phyloP scores from a whole-genome alignment of 2,329 filamentous ascomycete species.

The Claviceps humidiphila region DNA sequence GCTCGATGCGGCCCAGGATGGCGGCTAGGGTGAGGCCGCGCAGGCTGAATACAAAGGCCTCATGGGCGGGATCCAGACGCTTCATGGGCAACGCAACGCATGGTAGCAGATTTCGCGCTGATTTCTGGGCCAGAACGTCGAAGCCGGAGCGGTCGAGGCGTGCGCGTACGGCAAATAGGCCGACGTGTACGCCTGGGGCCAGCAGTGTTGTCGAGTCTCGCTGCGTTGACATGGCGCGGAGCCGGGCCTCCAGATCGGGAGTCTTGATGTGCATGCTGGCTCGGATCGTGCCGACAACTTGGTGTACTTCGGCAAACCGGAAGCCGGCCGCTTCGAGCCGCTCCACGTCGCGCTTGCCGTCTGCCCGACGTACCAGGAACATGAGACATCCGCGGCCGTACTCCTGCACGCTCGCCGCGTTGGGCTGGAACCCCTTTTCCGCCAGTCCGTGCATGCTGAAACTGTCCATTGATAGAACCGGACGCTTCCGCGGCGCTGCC shows the following conservation, averaged over 20 bases:
- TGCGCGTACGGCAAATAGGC: constrained; percentile 44
- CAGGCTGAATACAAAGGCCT: constrained; percentile 39
- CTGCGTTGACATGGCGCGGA: constrained; percentile 53
- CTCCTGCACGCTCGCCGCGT: constrained; percentile 10
- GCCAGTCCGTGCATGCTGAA: constrained; percentile 20
- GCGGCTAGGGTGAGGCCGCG: constrained; percentile 27
- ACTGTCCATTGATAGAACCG: constrained; percentile 8
- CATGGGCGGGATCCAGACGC: constrained; percentile 40
- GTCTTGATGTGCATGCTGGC: constrained; percentile 61
- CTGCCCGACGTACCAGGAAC: constrained; percentile 58
- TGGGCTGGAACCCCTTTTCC: constrained; percentile 25
- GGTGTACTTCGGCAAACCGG: constrained; percentile 58
- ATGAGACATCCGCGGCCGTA: constrained; percentile 66
- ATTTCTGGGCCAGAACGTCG: constrained; percentile 46
- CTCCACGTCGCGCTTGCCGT: constrained; percentile 42
- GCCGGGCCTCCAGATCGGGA: constrained; percentile 43
- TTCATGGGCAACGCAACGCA: constrained; percentile 40
- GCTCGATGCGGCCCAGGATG: constrained; percentile 20
- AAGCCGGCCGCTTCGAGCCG: constrained; percentile 59
- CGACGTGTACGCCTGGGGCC: constrained; percentile 41
- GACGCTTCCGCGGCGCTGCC: neutral
- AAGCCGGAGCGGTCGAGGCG: constrained; percentile 41
- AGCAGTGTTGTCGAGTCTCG: constrained; percentile 32
- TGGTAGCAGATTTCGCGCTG: constrained; percentile 46
- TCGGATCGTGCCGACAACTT: constrained; percentile 56